phyloP scores from a whole-genome alignment of 75 land plant genomes.

The Selaginella tamariscina region DNA sequence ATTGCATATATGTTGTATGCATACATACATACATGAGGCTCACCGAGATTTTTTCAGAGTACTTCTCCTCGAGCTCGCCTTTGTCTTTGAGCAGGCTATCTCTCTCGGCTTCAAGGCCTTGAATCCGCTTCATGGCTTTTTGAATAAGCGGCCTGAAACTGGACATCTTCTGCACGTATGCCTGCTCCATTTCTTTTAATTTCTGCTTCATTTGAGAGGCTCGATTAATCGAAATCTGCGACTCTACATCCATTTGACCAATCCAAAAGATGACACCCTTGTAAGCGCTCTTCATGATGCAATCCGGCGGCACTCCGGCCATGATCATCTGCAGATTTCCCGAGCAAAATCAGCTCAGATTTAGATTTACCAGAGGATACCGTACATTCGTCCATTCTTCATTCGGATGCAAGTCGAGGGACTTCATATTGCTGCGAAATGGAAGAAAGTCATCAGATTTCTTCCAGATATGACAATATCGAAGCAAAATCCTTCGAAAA shows the following conservation, averaged over 20 bases:
- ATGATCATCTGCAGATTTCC: conserved; percentile 70
- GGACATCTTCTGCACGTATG: conserved; percentile 59
- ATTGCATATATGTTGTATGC: background rate
- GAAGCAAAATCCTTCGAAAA: no score
- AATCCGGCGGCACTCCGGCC: conserved; percentile 87
- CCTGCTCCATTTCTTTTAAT: conserved; percentile 73
- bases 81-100: conserved; percentile 77
- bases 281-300: conserved; percentile 92
- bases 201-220: conserved; percentile 70
- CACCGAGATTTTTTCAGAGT: conserved; percentile 87
- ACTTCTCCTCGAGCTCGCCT: conserved; percentile 89
- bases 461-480: no score
- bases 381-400: conserved; percentile 97
- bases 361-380: background rate
- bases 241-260: conserved; percentile 89
- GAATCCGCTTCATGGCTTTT: conserved; percentile 73
- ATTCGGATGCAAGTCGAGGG: conserved; percentile 82
- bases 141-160: conserved; percentile 41
- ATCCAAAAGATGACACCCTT: conserved; percentile 84
- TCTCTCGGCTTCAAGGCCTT: conserved; percentile 68
- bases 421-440: conserved; percentile 62
- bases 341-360: no score
- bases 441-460: background rate
- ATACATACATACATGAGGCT: background rate
- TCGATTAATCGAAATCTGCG: conserved; percentile 73